Evolutionary conservation across 768 basidiomycete genomes (phyloP).

Genomic region (Leccinum ochraceum): DNA sequence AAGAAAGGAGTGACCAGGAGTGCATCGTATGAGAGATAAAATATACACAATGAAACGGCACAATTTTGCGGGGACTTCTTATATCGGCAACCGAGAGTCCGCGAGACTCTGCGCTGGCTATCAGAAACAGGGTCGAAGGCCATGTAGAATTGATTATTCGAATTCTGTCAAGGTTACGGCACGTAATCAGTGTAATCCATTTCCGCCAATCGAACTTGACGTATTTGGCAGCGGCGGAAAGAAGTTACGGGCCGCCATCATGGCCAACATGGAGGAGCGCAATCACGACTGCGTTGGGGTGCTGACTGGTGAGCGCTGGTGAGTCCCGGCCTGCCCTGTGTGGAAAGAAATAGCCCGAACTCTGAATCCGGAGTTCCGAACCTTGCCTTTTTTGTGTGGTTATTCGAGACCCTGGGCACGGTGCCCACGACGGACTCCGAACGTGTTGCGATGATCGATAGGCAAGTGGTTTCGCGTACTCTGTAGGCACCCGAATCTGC

Average conservation of each 20-base stretch:
- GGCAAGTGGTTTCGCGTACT: no score
- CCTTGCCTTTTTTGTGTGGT: not conserved
- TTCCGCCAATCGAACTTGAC: not conserved
- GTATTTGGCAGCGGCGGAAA: not conserved
- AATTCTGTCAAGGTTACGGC: not conserved
- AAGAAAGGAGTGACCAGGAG: conserved; percentile 32
- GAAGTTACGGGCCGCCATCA: no score
- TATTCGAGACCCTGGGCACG: not conserved
- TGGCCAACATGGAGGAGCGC: no score
- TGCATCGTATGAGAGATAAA: conserved; percentile 26
- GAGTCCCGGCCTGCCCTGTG: not conserved
- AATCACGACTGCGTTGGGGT: no score
- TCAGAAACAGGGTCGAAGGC: conserved; percentile 7
- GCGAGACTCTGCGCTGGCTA: not conserved
- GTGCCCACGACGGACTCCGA: no score
- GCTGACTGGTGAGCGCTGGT: not conserved
- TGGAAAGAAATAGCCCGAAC: not conserved
- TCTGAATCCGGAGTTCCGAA: not conserved
- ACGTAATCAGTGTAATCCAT: not conserved
- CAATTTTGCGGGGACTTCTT: conserved; percentile 17
- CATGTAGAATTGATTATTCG: not conserved
- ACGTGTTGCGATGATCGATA: no score
- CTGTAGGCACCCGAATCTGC: not conserved
- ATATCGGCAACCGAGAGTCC: conserved; percentile 12
- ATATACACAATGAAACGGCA: conserved; percentile 19